Percentiles rank a stretch among this genome's conserved stretches.
Conservation (phyloP, 2,329 filamentous ascomycete species). For the Trichophyton simii region DNA sequence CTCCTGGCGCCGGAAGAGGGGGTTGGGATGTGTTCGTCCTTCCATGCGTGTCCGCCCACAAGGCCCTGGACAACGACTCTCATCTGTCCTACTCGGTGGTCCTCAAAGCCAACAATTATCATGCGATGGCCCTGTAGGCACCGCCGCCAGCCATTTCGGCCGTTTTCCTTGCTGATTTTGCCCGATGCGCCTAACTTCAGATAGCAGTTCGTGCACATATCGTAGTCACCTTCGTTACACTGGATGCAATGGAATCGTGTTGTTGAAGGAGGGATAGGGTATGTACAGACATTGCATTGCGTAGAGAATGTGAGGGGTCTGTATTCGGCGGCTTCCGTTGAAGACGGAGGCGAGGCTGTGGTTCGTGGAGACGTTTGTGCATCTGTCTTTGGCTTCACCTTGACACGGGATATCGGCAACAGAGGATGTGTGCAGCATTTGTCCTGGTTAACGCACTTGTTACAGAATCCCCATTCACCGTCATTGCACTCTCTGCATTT, state of each 20-base stretch:
- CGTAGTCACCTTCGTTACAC: slow-evolving; percentile 72
- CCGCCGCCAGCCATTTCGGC: slow-evolving; percentile 67
- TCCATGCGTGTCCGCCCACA: slow-evolving; percentile 63
- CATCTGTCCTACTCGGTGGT: slow-evolving; percentile 52
- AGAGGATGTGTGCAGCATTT: slow-evolving; percentile 70
- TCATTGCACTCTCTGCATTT: slow-evolving; percentile 77
- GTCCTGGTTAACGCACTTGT: slow-evolving; percentile 71
- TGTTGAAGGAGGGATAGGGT: slow-evolving; percentile 55
- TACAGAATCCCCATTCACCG: slow-evolving; percentile 91
- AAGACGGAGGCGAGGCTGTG: background rate
- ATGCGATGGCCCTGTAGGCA: slow-evolving; percentile 74
- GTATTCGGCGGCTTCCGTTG: slow-evolving; percentile 33
- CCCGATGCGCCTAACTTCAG: slow-evolving; percentile 48
- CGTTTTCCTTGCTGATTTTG: slow-evolving; percentile 62
- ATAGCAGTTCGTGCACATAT: slow-evolving; percentile 74
- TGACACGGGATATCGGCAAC: slow-evolving; percentile 57
- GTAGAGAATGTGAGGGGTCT: slow-evolving; percentile 59
- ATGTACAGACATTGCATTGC: slow-evolving; percentile 65
- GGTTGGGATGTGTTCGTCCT: slow-evolving; percentile 40
- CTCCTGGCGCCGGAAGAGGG: slow-evolving; percentile 11
- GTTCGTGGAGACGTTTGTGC: background rate
- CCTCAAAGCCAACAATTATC: slow-evolving; percentile 64
- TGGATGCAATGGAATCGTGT: slow-evolving; percentile 68
- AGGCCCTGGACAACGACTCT: slow-evolving; percentile 58
- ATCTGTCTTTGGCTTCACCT: slow-evolving; percentile 10